A percentile compares a stretch with the other conserved stretches of the same genome.
Evolutionary conservation across 1,284 basidiomycete genomes (phyloP).

Genomic region (Ceratobasidium sp.): DNA sequence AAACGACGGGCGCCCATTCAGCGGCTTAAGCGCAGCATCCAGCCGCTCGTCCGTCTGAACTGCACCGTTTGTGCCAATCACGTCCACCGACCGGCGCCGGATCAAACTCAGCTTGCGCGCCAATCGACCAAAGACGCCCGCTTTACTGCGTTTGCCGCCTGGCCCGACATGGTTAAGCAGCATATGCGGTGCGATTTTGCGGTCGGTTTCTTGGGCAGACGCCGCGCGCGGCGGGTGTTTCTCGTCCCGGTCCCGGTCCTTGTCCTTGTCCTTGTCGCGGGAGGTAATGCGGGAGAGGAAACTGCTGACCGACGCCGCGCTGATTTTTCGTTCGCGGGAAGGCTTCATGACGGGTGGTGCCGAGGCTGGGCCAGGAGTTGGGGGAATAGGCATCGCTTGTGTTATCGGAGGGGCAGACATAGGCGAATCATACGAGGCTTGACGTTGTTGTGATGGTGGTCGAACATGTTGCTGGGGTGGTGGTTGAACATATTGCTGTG

Average conservation of each 20-base stretch:
- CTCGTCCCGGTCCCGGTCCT: constrained; percentile 30
- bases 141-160: constrained; percentile 27
- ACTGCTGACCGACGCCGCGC: constrained; percentile 34
- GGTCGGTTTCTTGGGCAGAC: constrained; percentile 39
- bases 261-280: constrained; percentile 40
- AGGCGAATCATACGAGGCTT: constrained; percentile 5
- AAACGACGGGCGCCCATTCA: constrained; percentile 32
- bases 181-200: constrained; percentile 36
- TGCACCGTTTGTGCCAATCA: background rate
- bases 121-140: constrained; percentile 27
- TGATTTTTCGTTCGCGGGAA: constrained; percentile 40
- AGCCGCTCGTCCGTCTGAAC: background rate
- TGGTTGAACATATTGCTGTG: constrained; percentile 5
- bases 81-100: constrained; percentile 36
- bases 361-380: background rate
- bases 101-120: constrained; percentile 44
- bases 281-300: constrained; percentile 43
- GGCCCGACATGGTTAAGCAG: constrained; percentile 36
- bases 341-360: constrained; percentile 11
- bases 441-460: constrained; percentile 25
- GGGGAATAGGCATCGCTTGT: background rate
- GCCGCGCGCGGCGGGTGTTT: constrained; percentile 23
- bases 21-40: constrained; percentile 14
- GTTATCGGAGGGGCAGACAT: constrained; percentile 18
- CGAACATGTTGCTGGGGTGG: background rate